phyloP scores from a whole-genome alignment of 2,329 filamentous ascomycete genomes.

The Cercospora beticola region DNA sequence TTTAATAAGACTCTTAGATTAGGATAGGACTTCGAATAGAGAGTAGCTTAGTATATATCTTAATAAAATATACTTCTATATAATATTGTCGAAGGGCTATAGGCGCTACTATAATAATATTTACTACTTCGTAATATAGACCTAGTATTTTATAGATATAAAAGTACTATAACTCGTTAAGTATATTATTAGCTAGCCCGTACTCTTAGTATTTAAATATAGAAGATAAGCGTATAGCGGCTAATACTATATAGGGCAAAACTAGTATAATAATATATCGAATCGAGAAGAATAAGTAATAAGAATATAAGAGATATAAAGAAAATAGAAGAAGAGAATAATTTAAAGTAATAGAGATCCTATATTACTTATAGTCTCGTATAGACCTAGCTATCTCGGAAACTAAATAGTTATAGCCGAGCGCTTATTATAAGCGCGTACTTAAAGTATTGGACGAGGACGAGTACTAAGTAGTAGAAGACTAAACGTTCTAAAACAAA shows the following conservation, averaged over 20 bases:
- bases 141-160: neutral
- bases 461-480: neutral
- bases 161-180: neutral
- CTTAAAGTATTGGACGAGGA: neutral
- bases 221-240: neutral
- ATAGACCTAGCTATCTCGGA: neutral
- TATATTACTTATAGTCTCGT: neutral
- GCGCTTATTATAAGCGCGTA: neutral
- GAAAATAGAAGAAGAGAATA: neutral
- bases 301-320: neutral
- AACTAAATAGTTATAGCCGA: neutral
- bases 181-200: neutral
- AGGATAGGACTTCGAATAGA: neutral
- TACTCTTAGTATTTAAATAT: neutral
- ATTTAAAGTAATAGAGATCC: neutral
- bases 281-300: neutral
- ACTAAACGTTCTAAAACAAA: neutral
- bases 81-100: neutral
- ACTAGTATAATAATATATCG: neutral
- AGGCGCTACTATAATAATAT: neutral
- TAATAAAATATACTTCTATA: neutral
- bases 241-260: neutral
- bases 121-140: neutral
- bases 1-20: neutral
- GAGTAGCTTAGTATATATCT: neutral